Base-by-base conservation (phyloP, 176 grass and related monocot genomes). In the Eragrostis curvula region DNA sequence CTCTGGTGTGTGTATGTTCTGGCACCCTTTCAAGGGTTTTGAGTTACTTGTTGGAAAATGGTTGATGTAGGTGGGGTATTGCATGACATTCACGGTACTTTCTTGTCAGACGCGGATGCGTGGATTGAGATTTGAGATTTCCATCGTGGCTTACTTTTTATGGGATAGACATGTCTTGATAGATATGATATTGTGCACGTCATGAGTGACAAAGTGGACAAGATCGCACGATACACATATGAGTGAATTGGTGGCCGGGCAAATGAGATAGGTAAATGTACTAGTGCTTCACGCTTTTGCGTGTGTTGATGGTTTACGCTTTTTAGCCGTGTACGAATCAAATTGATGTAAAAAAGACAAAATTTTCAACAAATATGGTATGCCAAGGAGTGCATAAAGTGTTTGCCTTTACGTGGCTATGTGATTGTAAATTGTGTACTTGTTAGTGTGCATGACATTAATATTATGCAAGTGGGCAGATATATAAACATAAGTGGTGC, bases 151-250 rank as follows among this genome's bases (percentile, higher is more conserved):
- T 36, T 4, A 36, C 52, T 45, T 60, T 75, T 59, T 59, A 43
- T 23, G 6, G 1, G 0, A 10, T 64, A 41, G 13, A n/a, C 4
- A 0, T 44, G 36, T n/a, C 25, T 1, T 0, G 11, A 0, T 2
- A 18, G 18, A 36, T 36, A 36, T 36, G n/a, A 20, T 42, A 3
- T 5, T 0, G 0, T 14, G 18, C n/a, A 83, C 23, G n/a, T 29
- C 58, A 83, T n/a, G n/a, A n/a, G n/a, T n/a, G n/a, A n/a, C n/a
- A n/a, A n/a, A n/a, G n/a, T n/a, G n/a, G n/a, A n/a, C n/a, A n/a
- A n/a, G n/a, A n/a, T n/a, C n/a, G n/a, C n/a, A n/a, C n/a, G n/a
- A n/a, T n/a, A n/a, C n/a, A n/a, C n/a, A 56, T 56, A 21, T 8
- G 6, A 56, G 8, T 24, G 56, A 24, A 25, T 25, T 12, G n/a